Percentiles rank a stretch among this genome's conserved stretches.
These are phyloP conservation scores for Psidium friedrichsthalianum DNA, from an alignment of 345 rosid species.

Conservation along the genomic window DNA sequence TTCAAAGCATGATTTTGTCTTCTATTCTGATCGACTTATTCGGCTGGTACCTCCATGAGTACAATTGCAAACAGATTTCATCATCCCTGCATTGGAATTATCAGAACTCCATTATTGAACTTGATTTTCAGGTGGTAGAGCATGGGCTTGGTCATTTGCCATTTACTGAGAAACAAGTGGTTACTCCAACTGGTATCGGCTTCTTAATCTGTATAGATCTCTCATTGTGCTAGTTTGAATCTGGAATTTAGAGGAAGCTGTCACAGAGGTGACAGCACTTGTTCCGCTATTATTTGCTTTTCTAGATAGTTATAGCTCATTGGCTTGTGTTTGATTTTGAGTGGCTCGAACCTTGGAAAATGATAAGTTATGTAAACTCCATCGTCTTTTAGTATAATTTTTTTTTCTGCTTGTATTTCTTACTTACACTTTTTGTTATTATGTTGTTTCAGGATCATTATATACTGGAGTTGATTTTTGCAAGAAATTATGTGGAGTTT, in stretches of 20 bases:
- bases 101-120: constrained; percentile 5
- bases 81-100: background rate
- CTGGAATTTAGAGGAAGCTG: background rate
- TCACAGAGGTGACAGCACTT: background rate
- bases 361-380: background rate
- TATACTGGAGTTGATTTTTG: constrained; percentile 97
- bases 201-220: background rate
- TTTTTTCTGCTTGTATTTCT: background rate
- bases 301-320: background rate
- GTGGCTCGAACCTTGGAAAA: background rate
- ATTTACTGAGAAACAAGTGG: constrained; percentile 89
- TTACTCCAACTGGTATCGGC: constrained; percentile 77
- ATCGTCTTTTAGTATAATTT: background rate
- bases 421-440: background rate
- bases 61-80: background rate
- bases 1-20: constrained; percentile 97
- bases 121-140: constrained; percentile 73
- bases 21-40: constrained; percentile 95
- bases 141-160: constrained; percentile 98
- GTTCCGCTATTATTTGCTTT: background rate
- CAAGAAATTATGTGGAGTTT: constrained; percentile 97
- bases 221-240: background rate
- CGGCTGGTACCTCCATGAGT: constrained; percentile 51
- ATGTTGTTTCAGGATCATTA: constrained; percentile 46
- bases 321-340: background rate